A percentile compares a stretch with the other conserved stretches of the same genome.
These are phyloP conservation scores for Gnomoniopsis smithogilvyi DNA, from an alignment of 2,329 filamentous ascomycete species.

Conservation along the genomic window DNA sequence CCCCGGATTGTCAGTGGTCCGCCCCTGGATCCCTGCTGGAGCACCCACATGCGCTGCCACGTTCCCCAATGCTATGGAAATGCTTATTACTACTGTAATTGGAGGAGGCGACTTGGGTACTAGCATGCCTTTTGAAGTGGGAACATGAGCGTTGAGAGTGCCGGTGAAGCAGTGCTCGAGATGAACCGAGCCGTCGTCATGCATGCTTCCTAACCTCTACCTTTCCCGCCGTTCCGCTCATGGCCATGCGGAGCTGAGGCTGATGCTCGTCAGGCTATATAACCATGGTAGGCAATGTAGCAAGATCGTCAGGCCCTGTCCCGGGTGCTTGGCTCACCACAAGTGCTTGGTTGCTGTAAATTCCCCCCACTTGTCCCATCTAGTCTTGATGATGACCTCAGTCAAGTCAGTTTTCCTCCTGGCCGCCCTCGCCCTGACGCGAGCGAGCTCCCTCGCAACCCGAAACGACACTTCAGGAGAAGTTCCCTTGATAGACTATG, in stretches of 20 bases:
- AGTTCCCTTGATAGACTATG: constrained; percentile 17
- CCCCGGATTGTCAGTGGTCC: constrained; percentile 12
- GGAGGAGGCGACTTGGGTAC: background rate
- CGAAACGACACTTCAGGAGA: background rate
- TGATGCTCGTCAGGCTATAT: background rate
- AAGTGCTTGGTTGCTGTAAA: too few species aligned
- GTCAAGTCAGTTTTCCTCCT: constrained; percentile 23
- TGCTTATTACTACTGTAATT: background rate
- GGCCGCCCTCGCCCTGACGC: constrained; percentile 20
- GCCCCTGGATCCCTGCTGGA: constrained; percentile 5
- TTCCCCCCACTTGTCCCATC: constrained; percentile 23
- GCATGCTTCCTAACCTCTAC: background rate
- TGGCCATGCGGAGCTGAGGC: background rate
- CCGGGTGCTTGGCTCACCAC: background rate
- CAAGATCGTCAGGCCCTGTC: background rate
- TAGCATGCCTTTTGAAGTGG: background rate
- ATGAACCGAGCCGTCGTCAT: constrained; percentile 1
- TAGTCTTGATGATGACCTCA: constrained; percentile 1
- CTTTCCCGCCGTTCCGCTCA: background rate
- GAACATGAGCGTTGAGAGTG: background rate
- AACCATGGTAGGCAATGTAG: background rate
- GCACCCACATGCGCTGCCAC: constrained; percentile 6
- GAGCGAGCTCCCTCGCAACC: constrained; percentile 12
- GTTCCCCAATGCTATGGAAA: constrained; percentile 6
- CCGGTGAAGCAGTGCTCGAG: background rate